Conservation (phyloP, 192 early-diverging fungal species). For the Podochytrium sp. region DNA sequence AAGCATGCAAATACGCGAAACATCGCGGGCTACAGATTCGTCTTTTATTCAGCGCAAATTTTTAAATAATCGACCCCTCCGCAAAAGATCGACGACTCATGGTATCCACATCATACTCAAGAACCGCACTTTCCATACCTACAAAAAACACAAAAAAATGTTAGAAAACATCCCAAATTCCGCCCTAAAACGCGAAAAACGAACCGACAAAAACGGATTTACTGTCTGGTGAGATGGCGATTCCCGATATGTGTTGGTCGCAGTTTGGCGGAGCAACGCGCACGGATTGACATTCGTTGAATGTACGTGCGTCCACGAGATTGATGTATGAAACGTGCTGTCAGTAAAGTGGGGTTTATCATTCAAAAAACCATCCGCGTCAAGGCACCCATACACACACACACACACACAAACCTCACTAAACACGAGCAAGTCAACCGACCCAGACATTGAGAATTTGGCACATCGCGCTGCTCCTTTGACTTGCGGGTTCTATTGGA, state of each 20-base stretch:
- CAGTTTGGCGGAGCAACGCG: conserved; percentile 66
- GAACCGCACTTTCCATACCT: conserved; percentile 81
- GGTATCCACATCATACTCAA: conserved; percentile 85
- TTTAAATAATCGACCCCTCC: conserved; percentile 74
- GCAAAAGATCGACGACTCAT: conserved; percentile 80
- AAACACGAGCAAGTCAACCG: conserved; percentile 87
- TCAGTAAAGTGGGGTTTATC: neutral
- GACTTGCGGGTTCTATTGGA: conserved; percentile 58
- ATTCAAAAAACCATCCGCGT: too few species aligned
- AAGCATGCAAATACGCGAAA: too few species aligned
- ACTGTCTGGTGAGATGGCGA: conserved; percentile 83
- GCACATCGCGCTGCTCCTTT: conserved; percentile 86
- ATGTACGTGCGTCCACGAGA: conserved; percentile 88
- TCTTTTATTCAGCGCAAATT: neutral
- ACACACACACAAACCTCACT: conserved; percentile 49
- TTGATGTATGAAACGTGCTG: conserved; percentile 85
- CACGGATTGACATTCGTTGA: conserved; percentile 79
- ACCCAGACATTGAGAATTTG: conserved; percentile 90
- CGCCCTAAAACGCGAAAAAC: conserved; percentile 18
- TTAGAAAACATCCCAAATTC: neutral
- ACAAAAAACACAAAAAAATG: neutral
- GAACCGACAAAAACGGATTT: conserved; percentile 86
- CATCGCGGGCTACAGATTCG: neutral
- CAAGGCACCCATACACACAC: neutral
- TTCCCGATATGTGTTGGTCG: conserved; percentile 86